These are phyloP conservation scores for Saxispiralis lemnorum DNA, from an alignment of 495 filamentous ascomycete species.

Conservation along the genomic window DNA sequence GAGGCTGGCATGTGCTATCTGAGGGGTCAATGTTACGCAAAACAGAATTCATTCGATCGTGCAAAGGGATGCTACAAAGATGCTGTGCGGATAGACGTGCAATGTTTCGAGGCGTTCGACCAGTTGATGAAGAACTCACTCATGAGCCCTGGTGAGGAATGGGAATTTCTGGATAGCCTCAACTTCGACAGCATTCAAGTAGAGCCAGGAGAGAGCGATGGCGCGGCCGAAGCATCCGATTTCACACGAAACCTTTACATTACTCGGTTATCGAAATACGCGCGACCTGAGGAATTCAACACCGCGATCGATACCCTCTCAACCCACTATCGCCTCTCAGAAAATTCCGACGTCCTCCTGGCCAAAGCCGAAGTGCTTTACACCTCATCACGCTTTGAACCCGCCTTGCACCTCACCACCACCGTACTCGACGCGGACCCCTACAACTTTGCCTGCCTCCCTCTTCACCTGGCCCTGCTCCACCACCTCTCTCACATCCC, in stretches of 20 bases:
- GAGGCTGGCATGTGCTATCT: constrained; percentile 97
- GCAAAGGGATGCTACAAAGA: constrained; percentile 98
- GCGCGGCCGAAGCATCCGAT: constrained; percentile 66
- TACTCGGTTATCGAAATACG: constrained; percentile 89
- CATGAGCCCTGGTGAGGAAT: constrained; percentile 95
- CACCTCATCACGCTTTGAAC: constrained; percentile 82
- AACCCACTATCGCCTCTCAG: constrained; percentile 74
- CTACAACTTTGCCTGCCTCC: constrained; percentile 78
- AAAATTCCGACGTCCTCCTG: constrained; percentile 81
- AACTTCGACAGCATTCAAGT: constrained; percentile 62
- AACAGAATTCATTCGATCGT: constrained; percentile 92
- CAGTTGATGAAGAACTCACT: constrained; percentile 93
- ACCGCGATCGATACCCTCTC: constrained; percentile 79
- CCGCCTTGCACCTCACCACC: constrained; percentile 68
- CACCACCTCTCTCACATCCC: constrained; percentile 77
- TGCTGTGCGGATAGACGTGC: constrained; percentile 87
- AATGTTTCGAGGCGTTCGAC: constrained; percentile 96
- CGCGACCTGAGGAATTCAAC: constrained; percentile 65
- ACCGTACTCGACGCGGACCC: constrained; percentile 62
- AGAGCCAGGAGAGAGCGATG: constrained; percentile 35
- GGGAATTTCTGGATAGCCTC: constrained; percentile 75
- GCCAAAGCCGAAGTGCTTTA: constrained; percentile 84
- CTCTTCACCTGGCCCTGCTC: constrained; percentile 79
- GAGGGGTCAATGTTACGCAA: constrained; percentile 82
- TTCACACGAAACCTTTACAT: constrained; percentile 96